Evolutionary conservation across 371 early-diverging fungal species (phyloP).

Genomic region (Mortierella polycephala): DNA sequence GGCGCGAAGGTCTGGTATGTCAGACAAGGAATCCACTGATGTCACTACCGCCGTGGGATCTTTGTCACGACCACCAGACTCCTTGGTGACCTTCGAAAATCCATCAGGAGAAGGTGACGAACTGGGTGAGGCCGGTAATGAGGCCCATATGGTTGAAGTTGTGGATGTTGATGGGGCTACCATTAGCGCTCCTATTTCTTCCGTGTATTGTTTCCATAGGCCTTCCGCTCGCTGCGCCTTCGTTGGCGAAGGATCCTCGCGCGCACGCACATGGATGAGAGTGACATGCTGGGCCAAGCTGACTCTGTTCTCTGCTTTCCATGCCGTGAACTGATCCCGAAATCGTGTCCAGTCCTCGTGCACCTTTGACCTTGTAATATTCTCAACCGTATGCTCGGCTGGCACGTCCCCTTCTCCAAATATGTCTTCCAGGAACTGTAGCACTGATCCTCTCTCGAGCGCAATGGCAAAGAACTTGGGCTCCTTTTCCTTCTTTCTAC

Average conservation of each 20-base stretch:
- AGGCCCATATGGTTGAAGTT: not conserved
- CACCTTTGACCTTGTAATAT: not conserved
- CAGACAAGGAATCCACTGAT: not conserved
- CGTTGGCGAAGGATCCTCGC: slow-evolving; percentile 4
- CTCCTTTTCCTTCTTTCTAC: slow-evolving; percentile 12
- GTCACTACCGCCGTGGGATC: no score
- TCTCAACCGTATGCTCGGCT: not conserved
- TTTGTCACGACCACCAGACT: not conserved
- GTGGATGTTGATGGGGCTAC: not conserved
- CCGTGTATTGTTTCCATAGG: slow-evolving; percentile 33
- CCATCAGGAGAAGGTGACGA: not conserved
- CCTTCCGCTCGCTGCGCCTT: slow-evolving; percentile 24
- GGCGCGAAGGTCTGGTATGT: slow-evolving; percentile 7
- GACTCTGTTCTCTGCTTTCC: slow-evolving; percentile 39
- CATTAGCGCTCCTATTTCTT: slow-evolving; percentile 15
- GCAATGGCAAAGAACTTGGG: slow-evolving; percentile 57
- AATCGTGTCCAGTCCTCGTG: slow-evolving; percentile 7
- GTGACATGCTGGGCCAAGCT: slow-evolving; percentile 57
- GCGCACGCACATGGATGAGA: slow-evolving; percentile 50
- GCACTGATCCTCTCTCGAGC: slow-evolving; percentile 35
- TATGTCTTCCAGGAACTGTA: slow-evolving; percentile 34
- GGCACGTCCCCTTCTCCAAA: slow-evolving; percentile 15
- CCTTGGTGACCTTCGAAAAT: slow-evolving; percentile 8
- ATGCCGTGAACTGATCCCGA: slow-evolving; percentile 11
- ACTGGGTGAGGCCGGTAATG: not conserved